Base-by-base conservation (phyloP, 1,284 basidiomycete species). In the Malassezia slooffiae region DNA sequence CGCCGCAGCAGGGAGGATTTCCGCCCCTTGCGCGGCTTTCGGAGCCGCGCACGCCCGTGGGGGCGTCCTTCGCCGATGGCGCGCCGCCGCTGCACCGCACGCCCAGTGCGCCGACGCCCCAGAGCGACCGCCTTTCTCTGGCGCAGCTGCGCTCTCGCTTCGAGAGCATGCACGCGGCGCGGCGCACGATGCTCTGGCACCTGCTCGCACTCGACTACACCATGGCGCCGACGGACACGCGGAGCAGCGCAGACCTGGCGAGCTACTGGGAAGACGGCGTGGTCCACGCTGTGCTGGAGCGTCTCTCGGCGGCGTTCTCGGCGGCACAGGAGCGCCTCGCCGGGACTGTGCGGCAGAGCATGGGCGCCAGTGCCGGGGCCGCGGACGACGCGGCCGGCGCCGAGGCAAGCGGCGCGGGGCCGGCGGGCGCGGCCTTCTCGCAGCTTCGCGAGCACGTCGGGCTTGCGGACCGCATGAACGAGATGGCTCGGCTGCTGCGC, bases 401-500 rank as follows among this genome's bases (percentile, higher is more conserved):
- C n/a, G n/a, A n/a, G n/a, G n/a, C n/a, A n/a, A n/a, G n/a, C n/a
- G n/a, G n/a, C n/a, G n/a, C n/a, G n/a, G n/a, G n/a, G n/a, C n/a
- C n/a, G n/a, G n/a, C n/a, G n/a, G n/a, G n/a, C n/a, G n/a, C n/a
- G n/a, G n/a, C n/a, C n/a, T n/a, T n/a, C n/a, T n/a, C n/a, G n/a
- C 15, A 20, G 17, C 29, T 49, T 13, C 21, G 30, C 5, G 41
- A 47, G 1, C 57, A 61, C 33, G 43, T 48, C 1, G 60, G 62
- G 7, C 35, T 66, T 17, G 54, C 62, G 20, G 60, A 66, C 33
- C 58, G 55, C n/a, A 47, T 58, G 8, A 26, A 43, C 5, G 54
- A 57, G 16, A 61, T 69, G 52, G 60, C 52, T 23, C 45, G 55
- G 4, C 44, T 51, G n/a, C 55, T 69, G 7, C 60, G 66, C 13